These are phyloP conservation scores for Rhodotorula kratochvilovae DNA, from an alignment of 768 basidiomycete species.

Conservation along the genomic window DNA sequence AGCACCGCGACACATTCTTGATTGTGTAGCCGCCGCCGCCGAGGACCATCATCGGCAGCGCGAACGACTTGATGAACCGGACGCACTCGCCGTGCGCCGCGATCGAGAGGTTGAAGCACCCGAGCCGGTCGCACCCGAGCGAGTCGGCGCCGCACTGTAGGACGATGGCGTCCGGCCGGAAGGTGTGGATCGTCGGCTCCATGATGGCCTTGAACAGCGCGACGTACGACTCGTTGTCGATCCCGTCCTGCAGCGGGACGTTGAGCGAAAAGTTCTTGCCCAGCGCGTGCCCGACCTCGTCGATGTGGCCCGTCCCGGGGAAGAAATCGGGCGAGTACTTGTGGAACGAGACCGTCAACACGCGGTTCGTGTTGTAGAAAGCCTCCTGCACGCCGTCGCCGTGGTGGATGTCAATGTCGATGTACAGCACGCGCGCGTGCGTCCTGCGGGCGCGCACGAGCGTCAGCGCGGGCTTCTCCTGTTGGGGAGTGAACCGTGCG, in stretches of 20 bases:
- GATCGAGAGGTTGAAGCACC: conserved; percentile 95
- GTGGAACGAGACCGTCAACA: conserved; percentile 98
- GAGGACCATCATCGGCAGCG: conserved; percentile 80
- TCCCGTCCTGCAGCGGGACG: conserved; percentile 88
- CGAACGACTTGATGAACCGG: conserved; percentile 87
- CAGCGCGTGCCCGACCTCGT: conserved; percentile 73
- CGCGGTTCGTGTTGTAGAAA: conserved; percentile 95
- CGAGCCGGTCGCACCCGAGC: conserved; percentile 85
- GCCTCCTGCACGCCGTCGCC: conserved; percentile 95
- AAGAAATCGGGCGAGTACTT: conserved; percentile 95
- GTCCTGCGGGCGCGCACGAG: conserved; percentile 55
- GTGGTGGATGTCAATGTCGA: conserved; percentile 99
- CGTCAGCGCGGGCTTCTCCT: background rate
- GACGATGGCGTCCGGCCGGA: conserved; percentile 83
- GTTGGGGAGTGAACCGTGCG: conserved; percentile 10
- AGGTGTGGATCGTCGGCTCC: conserved; percentile 83
- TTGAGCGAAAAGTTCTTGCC: conserved; percentile 95
- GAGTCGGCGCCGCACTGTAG: conserved; percentile 97
- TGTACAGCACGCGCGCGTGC: conserved; percentile 89
- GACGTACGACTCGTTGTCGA: conserved; percentile 95
- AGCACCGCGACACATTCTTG: conserved; percentile 95
- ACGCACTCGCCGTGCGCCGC: conserved; percentile 98
- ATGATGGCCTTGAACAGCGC: conserved; percentile 93
- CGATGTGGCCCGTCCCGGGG: conserved; percentile 90
- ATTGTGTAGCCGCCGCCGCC: conserved; percentile 97